phyloP scores from a whole-genome alignment of 257 asterid species.

The Solanum neorickii region DNA sequence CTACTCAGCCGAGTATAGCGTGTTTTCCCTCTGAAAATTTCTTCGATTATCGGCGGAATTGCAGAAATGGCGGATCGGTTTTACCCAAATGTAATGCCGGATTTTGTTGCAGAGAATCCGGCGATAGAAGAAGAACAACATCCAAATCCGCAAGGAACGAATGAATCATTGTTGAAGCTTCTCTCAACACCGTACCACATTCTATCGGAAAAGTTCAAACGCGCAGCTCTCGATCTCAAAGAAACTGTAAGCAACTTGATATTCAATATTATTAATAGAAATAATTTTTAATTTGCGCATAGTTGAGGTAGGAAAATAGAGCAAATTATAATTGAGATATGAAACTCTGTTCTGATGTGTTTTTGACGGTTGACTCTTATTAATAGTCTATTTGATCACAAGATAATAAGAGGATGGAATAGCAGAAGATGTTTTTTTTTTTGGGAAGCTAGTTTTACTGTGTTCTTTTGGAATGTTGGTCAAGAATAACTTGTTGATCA shows the following conservation, averaged over 20 bases:
- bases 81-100: conserved; percentile 53
- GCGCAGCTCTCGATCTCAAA: conserved; percentile 53
- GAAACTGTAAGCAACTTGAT: conserved; percentile 26
- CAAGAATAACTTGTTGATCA: neutral
- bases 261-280: neutral
- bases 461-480: neutral
- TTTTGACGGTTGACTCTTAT: neutral
- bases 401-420: neutral
- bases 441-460: neutral
- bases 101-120: conserved; percentile 43
- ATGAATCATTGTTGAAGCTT: conserved; percentile 43
- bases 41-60: neutral
- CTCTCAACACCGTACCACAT: conserved; percentile 33
- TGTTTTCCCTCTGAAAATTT: neutral
- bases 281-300: neutral
- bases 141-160: conserved; percentile 24
- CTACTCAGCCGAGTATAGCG: neutral
- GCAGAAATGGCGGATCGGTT: conserved; percentile 46
- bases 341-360: neutral
- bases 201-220: conserved; percentile 30
- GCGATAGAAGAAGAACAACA: conserved; percentile 1
- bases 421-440: neutral
- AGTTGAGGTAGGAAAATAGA: neutral
- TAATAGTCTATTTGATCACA: neutral
- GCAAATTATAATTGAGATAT: neutral